These are phyloP conservation scores for Inga laurina DNA, from an alignment of 306 rosid species.

Conservation along the genomic window DNA sequence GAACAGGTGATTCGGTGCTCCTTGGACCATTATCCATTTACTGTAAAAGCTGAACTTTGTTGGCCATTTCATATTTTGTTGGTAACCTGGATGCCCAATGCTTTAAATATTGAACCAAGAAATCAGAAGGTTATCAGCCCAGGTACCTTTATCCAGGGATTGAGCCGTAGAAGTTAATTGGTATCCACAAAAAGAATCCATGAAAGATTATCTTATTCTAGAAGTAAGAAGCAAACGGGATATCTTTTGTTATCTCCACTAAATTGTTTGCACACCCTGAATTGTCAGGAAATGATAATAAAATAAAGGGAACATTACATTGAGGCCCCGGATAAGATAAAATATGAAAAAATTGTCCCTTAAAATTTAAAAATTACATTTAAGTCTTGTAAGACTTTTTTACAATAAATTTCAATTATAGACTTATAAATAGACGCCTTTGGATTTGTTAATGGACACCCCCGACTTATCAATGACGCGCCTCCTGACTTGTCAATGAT, in stretches of 20 bases:
- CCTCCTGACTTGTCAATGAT: too few species aligned
- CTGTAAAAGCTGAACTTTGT: slow-evolving; percentile 20
- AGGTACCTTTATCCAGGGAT: slow-evolving; percentile 50
- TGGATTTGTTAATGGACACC: too few species aligned
- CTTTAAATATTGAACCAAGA: slow-evolving; percentile 75
- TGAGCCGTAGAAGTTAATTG: not conserved
- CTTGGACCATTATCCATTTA: slow-evolving; percentile 15
- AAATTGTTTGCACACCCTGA: not conserved
- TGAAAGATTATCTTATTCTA: slow-evolving; percentile 8
- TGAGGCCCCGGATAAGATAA: too few species aligned
- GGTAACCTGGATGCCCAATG: slow-evolving; percentile 23
- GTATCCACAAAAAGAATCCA: slow-evolving; percentile 2
- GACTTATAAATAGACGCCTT: too few species aligned
- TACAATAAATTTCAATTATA: too few species aligned
- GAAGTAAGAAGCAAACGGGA: not conserved
- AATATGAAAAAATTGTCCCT: too few species aligned
- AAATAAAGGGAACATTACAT: not conserved
- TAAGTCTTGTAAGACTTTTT: too few species aligned
- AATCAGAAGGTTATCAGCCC: slow-evolving; percentile 78
- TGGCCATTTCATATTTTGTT: slow-evolving; percentile 9
- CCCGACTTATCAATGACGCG: too few species aligned
- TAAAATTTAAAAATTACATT: too few species aligned
- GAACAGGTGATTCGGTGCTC: slow-evolving; percentile 67
- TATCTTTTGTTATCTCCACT: not conserved
- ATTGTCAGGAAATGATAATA: not conserved